Evolutionary conservation across 257 asterid species (phyloP), one percentile per base, ranked within the genome.

Genomic region (Fraxinus americana): DNA sequence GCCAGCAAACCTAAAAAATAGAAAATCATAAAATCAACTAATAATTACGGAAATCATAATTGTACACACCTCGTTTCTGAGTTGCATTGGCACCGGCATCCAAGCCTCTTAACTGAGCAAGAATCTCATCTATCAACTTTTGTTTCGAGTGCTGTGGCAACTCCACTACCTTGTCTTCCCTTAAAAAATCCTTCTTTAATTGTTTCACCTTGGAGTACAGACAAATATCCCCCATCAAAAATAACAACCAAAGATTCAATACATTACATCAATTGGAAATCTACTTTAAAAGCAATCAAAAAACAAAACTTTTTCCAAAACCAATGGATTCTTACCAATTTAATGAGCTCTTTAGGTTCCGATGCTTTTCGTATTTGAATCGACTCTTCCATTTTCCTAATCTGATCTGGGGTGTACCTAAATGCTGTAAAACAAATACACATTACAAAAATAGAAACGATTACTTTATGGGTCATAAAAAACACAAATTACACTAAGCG

Each of bases 301-400:
- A 39, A 38, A 73, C 70, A 70, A 75, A 80, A 74, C 39, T 43
- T 19, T 29, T 48, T 48, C 71, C 52, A 75, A 80, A 73, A 41
- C 54, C 19, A 48, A n/a, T 17, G 72, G 66, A 25, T 32, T 59
- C 94, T 88, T 82, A 93, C 97, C 96, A 93, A 80, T 63, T 83
- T 79, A 75, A 96, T 88, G 82, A 96, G 99, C 67, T 89, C 88
- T 32, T 76, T 84, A 73, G 98, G 97, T 85, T 93, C 92, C 52
- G 90, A 88, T 80, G 88, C 94, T 83, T 75, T 90, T 71, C 96
- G 88, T 80, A 96, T 84, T 79, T 81, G 88, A 85, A 87, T 88
- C 5, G 98, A 88, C 85, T 93, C 98, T 83, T 90, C 95, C 97
- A 91, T 91, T 86, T 79, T 92, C 85, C 85, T 88, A 79, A 89